Base-by-base conservation (phyloP, 768 basidiomycete species). In the Mycena rosella region DNA sequence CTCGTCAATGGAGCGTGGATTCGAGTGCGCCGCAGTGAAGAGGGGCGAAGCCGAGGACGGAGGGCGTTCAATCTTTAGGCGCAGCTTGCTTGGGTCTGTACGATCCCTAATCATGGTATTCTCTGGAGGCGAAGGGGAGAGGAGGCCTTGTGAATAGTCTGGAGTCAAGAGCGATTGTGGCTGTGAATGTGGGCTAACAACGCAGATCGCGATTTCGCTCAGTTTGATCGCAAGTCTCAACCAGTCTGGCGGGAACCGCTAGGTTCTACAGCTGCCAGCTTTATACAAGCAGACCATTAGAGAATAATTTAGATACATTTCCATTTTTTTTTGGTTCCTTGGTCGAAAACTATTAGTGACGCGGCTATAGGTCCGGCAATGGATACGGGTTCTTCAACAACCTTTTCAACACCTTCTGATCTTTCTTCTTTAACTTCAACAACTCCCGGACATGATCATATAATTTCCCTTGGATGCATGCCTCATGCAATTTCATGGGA, bases 401-500 rank as follows among this genome's bases (percentile, higher is more conserved):
- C 27, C 77, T 70, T 51, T 60, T 54, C 42, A 75, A 76, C 60
- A 70, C 75, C 47, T 74, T 74, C 13, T 45, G 26, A 13, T 54
- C 36, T 26, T 61, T 67, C 59, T 73, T 74, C 49, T 75, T 73
- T 60, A 68, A 64, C 38, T 73, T 74, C 32, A 75, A 27, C 47
- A 67, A 62, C 10, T 45, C 67, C 29, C 58, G 53, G 30, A 79
- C 70, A 63, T 78, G 78, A 42, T 72, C 64, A 48, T 74, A 77
- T 11, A 81, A 65, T 24, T 72, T 65, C 20, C 83, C 82, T 29
- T 71, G 51, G 20, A 81, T 70, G 32, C 75, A 76, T 1, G 81
- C 82, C 27, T 77, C 63, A 58, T 84, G 82, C 22, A 85, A 75
- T 29, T 73, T 70, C 18, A 81, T 67, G 10, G 82, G 78, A 57